Evolutionary conservation across 176 grass and related monocot species (phyloP).

Genomic region (Paspalum vaginatum): DNA sequence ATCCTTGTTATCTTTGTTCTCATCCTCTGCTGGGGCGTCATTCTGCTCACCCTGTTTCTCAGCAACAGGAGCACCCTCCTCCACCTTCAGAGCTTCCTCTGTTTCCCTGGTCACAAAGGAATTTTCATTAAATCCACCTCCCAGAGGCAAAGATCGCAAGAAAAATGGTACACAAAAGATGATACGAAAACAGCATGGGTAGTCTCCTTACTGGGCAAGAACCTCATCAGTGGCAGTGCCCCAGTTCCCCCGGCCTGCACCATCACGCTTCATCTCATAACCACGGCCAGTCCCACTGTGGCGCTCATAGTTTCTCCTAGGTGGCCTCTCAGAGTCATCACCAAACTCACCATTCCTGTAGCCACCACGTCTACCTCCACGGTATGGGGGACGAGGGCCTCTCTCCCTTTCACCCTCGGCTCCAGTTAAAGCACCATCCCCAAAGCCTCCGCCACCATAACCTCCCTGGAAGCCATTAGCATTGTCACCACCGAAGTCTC

Average conservation of each 20-base stretch:
- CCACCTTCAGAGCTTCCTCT: slow-evolving; percentile 59
- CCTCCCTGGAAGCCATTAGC: slow-evolving; percentile 57
- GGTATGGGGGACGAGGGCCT: slow-evolving; percentile 50
- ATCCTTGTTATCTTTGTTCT: slow-evolving; percentile 63
- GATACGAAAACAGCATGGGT: background rate
- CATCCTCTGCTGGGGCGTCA: slow-evolving; percentile 32
- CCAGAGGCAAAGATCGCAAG: background rate
- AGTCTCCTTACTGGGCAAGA: slow-evolving; percentile 56
- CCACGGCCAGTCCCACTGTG: slow-evolving; percentile 79
- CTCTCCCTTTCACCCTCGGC: slow-evolving; percentile 59
- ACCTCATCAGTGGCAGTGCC: slow-evolving; percentile 61
- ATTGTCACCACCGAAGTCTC: slow-evolving; percentile 55
- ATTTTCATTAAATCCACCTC: background rate
- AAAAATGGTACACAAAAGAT: background rate
- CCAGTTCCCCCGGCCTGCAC: slow-evolving; percentile 84
- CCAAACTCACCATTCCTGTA: slow-evolving; percentile 58
- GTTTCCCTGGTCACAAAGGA: slow-evolving; percentile 50
- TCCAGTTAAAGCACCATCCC: slow-evolving; percentile 37
- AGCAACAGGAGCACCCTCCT: slow-evolving; percentile 42
- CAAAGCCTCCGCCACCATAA: slow-evolving; percentile 38
- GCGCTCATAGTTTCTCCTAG: slow-evolving; percentile 70
- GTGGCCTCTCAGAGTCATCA: slow-evolving; percentile 57
- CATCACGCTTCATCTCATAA: slow-evolving; percentile 75
- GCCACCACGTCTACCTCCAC: slow-evolving; percentile 63
- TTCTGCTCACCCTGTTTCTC: slow-evolving; percentile 61